phyloP scores from a whole-genome alignment of 805 yeast genomes.

The Grigorovia yakushimaensis region DNA sequence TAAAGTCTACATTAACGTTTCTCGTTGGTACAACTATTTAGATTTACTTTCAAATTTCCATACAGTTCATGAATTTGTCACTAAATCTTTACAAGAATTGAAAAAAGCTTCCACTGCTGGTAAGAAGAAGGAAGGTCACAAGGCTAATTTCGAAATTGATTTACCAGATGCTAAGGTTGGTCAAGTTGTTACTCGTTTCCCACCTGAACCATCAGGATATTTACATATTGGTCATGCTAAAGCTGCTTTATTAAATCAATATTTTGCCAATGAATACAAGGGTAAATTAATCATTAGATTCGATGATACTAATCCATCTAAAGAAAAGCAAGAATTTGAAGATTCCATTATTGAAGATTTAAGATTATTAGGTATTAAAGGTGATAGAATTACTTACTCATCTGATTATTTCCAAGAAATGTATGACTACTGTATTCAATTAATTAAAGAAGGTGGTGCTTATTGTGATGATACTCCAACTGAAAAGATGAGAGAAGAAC shows the following conservation, averaged over 20 bases:
- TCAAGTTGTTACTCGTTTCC: slow-evolving; percentile 96
- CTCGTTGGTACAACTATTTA: slow-evolving; percentile 85
- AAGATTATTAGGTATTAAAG: slow-evolving; percentile 81
- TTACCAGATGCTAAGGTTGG: slow-evolving; percentile 88
- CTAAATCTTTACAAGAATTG: slow-evolving; percentile 61
- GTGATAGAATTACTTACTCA: slow-evolving; percentile 79
- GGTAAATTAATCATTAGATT: slow-evolving; percentile 95
- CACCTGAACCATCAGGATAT: slow-evolving; percentile 98
- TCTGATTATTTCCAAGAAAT: slow-evolving; percentile 88
- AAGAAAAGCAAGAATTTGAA: slow-evolving; percentile 91
- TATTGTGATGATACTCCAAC: slow-evolving; percentile 95
- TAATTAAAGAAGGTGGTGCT: slow-evolving; percentile 94
- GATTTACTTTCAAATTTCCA: slow-evolving; percentile 63
- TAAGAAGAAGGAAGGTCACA: slow-evolving; percentile 74
- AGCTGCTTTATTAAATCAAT: slow-evolving; percentile 94
- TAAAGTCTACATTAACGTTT: slow-evolving; percentile 71
- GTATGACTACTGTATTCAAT: slow-evolving; percentile 75
- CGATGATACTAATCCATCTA: slow-evolving; percentile 96
- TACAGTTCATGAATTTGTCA: slow-evolving; percentile 53
- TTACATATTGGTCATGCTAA: slow-evolving; percentile 98
- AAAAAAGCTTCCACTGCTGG: slow-evolving; percentile 61
- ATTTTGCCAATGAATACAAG: slow-evolving; percentile 89
- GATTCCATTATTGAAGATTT: slow-evolving; percentile 91
- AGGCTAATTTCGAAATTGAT: slow-evolving; percentile 92
- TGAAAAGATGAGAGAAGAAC: slow-evolving; percentile 95